These are phyloP conservation scores for Tylopilus intermedius DNA, from an alignment of 768 basidiomycete genomes.

Conservation along the genomic window DNA sequence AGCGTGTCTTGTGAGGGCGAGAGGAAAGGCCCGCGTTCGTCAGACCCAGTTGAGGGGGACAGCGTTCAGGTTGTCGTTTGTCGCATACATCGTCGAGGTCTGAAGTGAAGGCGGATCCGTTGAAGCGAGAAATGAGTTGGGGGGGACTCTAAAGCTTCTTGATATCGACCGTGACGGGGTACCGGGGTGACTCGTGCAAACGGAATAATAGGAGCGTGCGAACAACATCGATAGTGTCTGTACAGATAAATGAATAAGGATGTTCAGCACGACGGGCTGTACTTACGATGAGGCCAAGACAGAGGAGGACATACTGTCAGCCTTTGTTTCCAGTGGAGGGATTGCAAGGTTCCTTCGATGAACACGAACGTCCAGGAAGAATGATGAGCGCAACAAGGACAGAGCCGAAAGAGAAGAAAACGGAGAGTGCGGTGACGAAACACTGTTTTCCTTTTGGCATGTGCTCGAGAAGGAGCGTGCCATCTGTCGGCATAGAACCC, in stretches of 20 bases:
- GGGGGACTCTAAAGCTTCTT: conserved; percentile 79
- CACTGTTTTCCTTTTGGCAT: conserved; percentile 90
- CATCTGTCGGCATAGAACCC: conserved; percentile 97
- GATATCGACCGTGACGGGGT: conserved; percentile 54
- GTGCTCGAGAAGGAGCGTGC: conserved; percentile 87
- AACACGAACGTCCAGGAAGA: conserved; percentile 72
- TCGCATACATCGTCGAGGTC: conserved; percentile 71
- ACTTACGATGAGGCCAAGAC: conserved; percentile 79
- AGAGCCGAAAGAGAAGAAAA: conserved; percentile 92
- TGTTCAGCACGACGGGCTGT: background rate
- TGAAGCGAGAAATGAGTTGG: conserved; percentile 80
- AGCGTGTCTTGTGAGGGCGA: conserved; percentile 13
- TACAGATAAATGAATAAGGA: conserved; percentile 2
- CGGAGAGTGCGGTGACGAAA: conserved; percentile 83
- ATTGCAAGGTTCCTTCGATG: conserved; percentile 51
- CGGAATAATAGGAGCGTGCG: conserved; percentile 68
- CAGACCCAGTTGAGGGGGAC: conserved; percentile 15
- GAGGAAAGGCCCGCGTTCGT: conserved; percentile 30
- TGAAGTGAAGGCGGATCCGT: conserved; percentile 67
- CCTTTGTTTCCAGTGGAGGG: conserved; percentile 69
- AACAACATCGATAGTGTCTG: conserved; percentile 88
- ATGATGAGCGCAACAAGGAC: conserved; percentile 78
- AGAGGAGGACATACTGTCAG: conserved; percentile 81
- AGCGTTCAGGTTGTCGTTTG: conserved; percentile 23
- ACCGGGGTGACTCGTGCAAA: conserved; percentile 90